These are phyloP conservation scores for Pyricularia grisea DNA, from an alignment of 2,329 filamentous ascomycete species.

Conservation along the genomic window DNA sequence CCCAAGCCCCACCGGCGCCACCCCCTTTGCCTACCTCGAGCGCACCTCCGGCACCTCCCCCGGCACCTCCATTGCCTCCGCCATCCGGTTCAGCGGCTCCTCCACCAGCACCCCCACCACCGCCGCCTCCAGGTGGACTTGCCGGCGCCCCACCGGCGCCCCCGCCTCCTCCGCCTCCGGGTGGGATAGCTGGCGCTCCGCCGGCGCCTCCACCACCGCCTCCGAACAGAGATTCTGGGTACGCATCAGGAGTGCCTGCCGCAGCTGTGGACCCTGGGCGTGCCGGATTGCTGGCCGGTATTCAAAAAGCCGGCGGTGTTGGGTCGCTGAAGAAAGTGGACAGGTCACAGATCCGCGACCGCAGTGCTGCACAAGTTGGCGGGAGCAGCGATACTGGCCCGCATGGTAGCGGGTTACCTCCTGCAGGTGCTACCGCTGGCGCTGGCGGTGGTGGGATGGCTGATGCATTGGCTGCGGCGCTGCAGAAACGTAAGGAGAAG, in stretches of 20 bases:
- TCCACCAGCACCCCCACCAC: slow-evolving; percentile 37
- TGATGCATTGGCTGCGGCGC: slow-evolving; percentile 68
- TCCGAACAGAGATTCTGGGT: slow-evolving; percentile 49
- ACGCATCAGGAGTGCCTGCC: slow-evolving; percentile 42
- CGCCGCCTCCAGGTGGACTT: slow-evolving; percentile 23
- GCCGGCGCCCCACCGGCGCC: slow-evolving; percentile 23
- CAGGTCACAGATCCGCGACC: slow-evolving; percentile 58
- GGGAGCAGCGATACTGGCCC: slow-evolving; percentile 34
- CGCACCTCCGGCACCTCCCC: slow-evolving; percentile 25
- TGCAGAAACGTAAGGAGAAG: slow-evolving; percentile 83
- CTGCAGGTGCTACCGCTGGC: slow-evolving; percentile 40
- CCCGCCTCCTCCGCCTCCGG: slow-evolving; percentile 23
- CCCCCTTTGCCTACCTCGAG: slow-evolving; percentile 17
- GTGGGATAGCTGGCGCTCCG: slow-evolving; percentile 18
- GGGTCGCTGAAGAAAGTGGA: slow-evolving; percentile 68
- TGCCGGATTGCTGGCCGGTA: slow-evolving; percentile 58
- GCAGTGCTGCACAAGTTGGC: slow-evolving; percentile 53
- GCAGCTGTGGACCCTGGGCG: slow-evolving; percentile 33
- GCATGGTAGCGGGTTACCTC: slow-evolving; percentile 39
- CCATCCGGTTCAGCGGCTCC: slow-evolving; percentile 20
- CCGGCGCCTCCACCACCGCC: slow-evolving; percentile 35
- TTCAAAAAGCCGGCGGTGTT: slow-evolving; percentile 60
- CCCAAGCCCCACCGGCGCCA: slow-evolving; percentile 17
- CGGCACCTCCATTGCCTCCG: slow-evolving; percentile 27
- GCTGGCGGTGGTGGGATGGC: slow-evolving; percentile 63